A percentile compares a stretch with the other conserved stretches of the same genome.
These are phyloP conservation scores for Salix exigua DNA, from an alignment of 345 rosid genomes.

Conservation along the genomic window DNA sequence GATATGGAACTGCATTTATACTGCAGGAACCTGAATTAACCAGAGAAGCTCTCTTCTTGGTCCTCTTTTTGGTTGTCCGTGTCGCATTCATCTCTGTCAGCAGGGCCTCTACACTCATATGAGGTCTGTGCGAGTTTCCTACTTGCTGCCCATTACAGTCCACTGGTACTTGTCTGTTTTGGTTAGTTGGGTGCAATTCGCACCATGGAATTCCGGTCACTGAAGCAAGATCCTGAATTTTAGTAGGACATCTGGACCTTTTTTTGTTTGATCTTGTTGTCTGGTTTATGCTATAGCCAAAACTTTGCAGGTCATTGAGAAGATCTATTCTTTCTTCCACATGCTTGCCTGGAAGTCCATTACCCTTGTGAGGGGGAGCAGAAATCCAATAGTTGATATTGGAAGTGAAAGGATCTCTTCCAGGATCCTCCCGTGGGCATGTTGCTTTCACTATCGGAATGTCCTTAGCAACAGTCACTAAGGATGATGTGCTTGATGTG, in stretches of 20 bases:
- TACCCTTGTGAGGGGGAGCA: slow-evolving; percentile 17
- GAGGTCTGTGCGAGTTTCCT: slow-evolving; percentile 19
- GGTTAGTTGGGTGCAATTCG: slow-evolving; percentile 14
- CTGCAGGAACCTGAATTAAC: slow-evolving; percentile 26
- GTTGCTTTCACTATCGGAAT: slow-evolving; percentile 9
- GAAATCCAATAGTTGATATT: slow-evolving; percentile 13
- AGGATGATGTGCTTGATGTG: slow-evolving; percentile 32
- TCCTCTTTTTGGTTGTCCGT: slow-evolving; percentile 48
- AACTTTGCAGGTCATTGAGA: slow-evolving; percentile 31
- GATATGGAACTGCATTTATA: slow-evolving; percentile 27
- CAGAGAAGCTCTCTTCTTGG: slow-evolving; percentile 34
- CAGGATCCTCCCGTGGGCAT: slow-evolving; percentile 6
- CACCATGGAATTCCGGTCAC: slow-evolving; percentile 28
- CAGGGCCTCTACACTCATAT: slow-evolving; percentile 32
- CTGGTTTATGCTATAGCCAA: slow-evolving; percentile 26
- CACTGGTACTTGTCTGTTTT: slow-evolving; percentile 17
- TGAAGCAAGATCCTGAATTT: slow-evolving; percentile 41
- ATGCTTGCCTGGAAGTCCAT: slow-evolving; percentile 17
- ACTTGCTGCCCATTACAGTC: slow-evolving; percentile 17
- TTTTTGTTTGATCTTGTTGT: slow-evolving; percentile 43
- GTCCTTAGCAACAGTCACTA: slow-evolving; percentile 19
- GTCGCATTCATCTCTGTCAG: slow-evolving; percentile 31
- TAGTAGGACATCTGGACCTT: slow-evolving; percentile 51
- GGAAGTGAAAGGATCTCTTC: slow-evolving; percentile 17
- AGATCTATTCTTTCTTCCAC: slow-evolving; percentile 22